Base-by-base conservation (phyloP, 2,329 filamentous ascomycete species). In the Graphilbum ipis-grandicollis region DNA sequence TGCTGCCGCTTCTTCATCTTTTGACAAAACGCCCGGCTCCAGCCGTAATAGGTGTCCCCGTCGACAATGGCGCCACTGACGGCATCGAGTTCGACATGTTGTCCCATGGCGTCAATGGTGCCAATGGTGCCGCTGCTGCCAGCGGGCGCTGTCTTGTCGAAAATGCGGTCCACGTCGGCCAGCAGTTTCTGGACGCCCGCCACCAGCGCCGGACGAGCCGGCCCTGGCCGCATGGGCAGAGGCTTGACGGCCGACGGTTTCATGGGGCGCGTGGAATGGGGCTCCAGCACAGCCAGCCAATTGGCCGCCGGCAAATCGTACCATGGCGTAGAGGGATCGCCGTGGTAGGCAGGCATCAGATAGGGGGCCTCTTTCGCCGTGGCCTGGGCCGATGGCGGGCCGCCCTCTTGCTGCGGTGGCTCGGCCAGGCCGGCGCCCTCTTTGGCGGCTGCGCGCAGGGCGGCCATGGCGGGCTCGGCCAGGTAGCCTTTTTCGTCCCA, bases 41-140 rank as follows among this genome's bases (percentile, higher is more conserved):
- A 93, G 42, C 84, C 85, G 51, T 92, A 92, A 53, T 92, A 92
- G 1, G 79, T 82, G 43, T 82, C 75, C 2, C 75, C 76, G 7
- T 66, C 63, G 7, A 75, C 52, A 2, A 76, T 57, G 3, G 79
- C 71, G 1, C 75, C 75, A 0, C 71, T 78, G n/a, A 71, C 58
- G 45, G 77, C 71, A 46, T 84, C 74, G 3, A 71, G 53, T 15
- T 75, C 58, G 36, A 83, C 60, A 14, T 66, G 57, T 51, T 90
- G 78, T 10, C 83, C 84, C 40, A 90, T 62, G 44, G 78, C 74
- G 49, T 83, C 78, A n/a, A 88, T 55, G 5, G 63, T 50, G 2
- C 60, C 56, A 13, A 63, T 62, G 15, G 71, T 9, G 60, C 18
- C 65, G 61, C 17, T 9, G 4, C 59, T 30, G 51, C 19, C 57